Percentiles rank a stretch among this genome's conserved stretches.
phyloP scores from a whole-genome alignment of 768 basidiomycete genomes.

The Tricholoma bakamatsutake region DNA sequence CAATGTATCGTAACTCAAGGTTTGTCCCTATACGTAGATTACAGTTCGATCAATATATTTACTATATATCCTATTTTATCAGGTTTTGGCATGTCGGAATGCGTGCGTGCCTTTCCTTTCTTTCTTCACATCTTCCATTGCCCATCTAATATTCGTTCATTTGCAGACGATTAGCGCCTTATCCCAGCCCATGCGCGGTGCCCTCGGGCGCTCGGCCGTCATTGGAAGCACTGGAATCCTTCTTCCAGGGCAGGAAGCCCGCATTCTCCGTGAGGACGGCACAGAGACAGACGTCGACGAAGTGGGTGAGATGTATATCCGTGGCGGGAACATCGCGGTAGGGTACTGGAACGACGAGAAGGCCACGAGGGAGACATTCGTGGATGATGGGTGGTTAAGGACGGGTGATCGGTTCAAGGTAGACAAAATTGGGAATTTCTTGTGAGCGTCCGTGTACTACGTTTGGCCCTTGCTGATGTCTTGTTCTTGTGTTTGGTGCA shows the following conservation, averaged over 20 bases:
- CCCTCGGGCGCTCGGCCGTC: conserved; percentile 33
- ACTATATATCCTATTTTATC: neutral
- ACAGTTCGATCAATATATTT: neutral
- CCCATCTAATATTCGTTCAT: neutral
- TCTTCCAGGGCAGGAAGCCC: conserved; percentile 57
- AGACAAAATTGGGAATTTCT: conserved; percentile 57
- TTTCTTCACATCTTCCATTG: neutral
- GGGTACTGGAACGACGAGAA: conserved; percentile 74
- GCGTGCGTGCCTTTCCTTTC: conserved; percentile 31
- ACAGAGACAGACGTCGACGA: conserved; percentile 43
- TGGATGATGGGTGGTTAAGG: conserved; percentile 59
- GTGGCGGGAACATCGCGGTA: conserved; percentile 46
- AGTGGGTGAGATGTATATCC: conserved; percentile 43
- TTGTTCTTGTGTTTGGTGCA: neutral
- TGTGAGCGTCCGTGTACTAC: conserved; percentile 33
- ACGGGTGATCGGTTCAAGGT: conserved; percentile 70
- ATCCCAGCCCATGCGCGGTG: conserved; percentile 36
- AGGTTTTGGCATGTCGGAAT: conserved; percentile 75
- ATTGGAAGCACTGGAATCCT: conserved; percentile 52
- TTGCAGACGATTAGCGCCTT: conserved; percentile 53
- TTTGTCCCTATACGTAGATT: conserved; percentile 15
- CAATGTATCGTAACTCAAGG: conserved; percentile 39
- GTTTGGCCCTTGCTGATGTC: neutral
- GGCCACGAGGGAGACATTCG: conserved; percentile 62
- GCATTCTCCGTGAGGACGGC: conserved; percentile 56